Evolutionary conservation across 495 filamentous ascomycete genomes (phyloP).

Genomic region (Hypoxylon trugodes): DNA sequence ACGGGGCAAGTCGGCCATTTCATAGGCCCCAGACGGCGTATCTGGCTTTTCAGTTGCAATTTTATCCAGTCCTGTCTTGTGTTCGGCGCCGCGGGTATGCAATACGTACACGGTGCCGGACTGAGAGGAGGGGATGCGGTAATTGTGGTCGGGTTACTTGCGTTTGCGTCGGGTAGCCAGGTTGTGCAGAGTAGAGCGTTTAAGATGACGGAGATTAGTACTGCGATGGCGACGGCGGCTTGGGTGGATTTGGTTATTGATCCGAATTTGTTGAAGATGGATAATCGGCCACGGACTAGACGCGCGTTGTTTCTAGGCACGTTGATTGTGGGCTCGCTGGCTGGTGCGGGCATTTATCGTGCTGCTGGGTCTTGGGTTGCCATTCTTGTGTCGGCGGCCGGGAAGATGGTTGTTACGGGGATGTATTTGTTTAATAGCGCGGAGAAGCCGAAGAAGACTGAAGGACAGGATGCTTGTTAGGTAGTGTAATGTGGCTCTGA

Average conservation of each 20-base stretch:
- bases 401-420: constrained; percentile 54
- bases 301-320: constrained; percentile 59
- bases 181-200: constrained; percentile 65
- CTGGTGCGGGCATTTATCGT: constrained; percentile 59
- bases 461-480: constrained; percentile 33
- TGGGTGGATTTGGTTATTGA: constrained; percentile 70
- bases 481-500: too few relatives aligned
- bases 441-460: constrained; percentile 43
- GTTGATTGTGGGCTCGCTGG: constrained; percentile 61
- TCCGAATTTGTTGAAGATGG: constrained; percentile 48
- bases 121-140: constrained; percentile 49
- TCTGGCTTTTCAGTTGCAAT: constrained; percentile 62
- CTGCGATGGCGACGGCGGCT: constrained; percentile 73
- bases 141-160: constrained; percentile 59
- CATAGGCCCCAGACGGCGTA: constrained; percentile 57
- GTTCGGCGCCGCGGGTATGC: constrained; percentile 58
- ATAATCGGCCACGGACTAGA: constrained; percentile 62
- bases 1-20: constrained; percentile 65
- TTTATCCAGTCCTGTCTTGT: constrained; percentile 64
- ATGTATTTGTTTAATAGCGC: constrained; percentile 56
- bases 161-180: constrained; percentile 65
- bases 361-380: constrained; percentile 52
- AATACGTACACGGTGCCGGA: constrained; percentile 48
- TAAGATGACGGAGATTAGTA: constrained; percentile 68
- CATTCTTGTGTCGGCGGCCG: constrained; percentile 51